Conservation (phyloP, 2,329 filamentous ascomycete species). For the Aspergillus alliaceus region DNA sequence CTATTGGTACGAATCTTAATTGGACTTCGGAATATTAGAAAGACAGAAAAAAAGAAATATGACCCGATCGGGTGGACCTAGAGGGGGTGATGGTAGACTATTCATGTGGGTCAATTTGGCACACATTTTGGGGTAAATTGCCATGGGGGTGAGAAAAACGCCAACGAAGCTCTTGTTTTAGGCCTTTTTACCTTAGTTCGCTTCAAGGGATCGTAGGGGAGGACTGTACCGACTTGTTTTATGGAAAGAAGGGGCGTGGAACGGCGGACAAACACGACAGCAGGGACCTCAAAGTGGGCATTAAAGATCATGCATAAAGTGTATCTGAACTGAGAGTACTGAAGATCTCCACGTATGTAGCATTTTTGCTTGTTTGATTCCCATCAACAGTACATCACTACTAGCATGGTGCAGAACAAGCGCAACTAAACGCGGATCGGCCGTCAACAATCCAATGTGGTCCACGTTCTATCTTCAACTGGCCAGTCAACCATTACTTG, state of each 20-base stretch:
- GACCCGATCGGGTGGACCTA: background rate
- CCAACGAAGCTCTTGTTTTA: background rate
- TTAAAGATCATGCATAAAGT: background rate
- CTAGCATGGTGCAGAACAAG: background rate
- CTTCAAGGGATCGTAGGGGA: background rate
- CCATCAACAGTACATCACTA: background rate
- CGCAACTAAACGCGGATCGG: background rate
- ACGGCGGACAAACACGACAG: background rate
- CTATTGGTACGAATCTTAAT: background rate
- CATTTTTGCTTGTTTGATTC: background rate
- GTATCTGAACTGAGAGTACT: background rate
- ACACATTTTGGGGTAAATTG: background rate
- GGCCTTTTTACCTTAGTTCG: background rate
- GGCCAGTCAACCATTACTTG: background rate
- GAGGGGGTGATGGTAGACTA: background rate
- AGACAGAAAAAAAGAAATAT: background rate
- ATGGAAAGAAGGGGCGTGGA: background rate
- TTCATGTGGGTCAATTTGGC: background rate
- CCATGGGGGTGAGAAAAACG: too few species aligned
- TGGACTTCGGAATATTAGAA: background rate
- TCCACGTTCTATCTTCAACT: background rate
- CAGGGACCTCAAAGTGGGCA: too few species aligned
- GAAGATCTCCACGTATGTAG: too few species aligned
- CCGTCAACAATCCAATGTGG: slow-evolving; percentile 5
- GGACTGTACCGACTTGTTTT: background rate